Percentiles rank a stretch among this genome's conserved stretches.
phyloP scores from a whole-genome alignment of 345 rosid species.

The Eucalyptus guilfoylei region DNA sequence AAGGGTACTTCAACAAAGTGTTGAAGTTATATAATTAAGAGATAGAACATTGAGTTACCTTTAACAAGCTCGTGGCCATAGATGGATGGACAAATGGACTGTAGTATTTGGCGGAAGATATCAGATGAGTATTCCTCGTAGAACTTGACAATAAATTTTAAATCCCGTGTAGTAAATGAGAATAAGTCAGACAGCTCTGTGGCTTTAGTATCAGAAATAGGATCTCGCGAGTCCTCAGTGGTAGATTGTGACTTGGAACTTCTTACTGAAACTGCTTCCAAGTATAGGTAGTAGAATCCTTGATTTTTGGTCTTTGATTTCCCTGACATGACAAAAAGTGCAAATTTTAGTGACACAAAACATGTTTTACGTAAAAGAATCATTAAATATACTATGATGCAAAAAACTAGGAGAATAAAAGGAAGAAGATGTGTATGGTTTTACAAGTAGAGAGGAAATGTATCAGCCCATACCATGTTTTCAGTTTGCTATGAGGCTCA shows the following conservation, averaged over 20 bases:
- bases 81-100: constrained; percentile 90
- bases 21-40: background rate
- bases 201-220: constrained; percentile 25
- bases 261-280: constrained; percentile 75
- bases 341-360: background rate
- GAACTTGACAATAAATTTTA: constrained; percentile 90
- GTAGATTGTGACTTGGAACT: constrained; percentile 72
- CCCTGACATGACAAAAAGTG: constrained; percentile 30
- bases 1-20: background rate
- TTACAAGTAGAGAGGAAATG: background rate
- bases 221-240: constrained; percentile 40
- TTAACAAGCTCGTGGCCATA: constrained; percentile 97
- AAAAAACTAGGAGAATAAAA: background rate
- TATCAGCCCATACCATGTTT: background rate
- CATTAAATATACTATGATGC: background rate
- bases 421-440: background rate
- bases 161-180: constrained; percentile 74
- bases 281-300: constrained; percentile 84
- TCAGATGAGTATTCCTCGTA: constrained; percentile 77
- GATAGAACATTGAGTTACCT: constrained; percentile 27
- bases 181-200: constrained; percentile 55
- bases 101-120: constrained; percentile 67
- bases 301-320: constrained; percentile 79
- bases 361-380: background rate
- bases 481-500: background rate